Percentiles rank a stretch among this genome's conserved stretches.
Evolutionary conservation across 768 basidiomycete species (phyloP).

Genomic region (Tremella yokohamensis): DNA sequence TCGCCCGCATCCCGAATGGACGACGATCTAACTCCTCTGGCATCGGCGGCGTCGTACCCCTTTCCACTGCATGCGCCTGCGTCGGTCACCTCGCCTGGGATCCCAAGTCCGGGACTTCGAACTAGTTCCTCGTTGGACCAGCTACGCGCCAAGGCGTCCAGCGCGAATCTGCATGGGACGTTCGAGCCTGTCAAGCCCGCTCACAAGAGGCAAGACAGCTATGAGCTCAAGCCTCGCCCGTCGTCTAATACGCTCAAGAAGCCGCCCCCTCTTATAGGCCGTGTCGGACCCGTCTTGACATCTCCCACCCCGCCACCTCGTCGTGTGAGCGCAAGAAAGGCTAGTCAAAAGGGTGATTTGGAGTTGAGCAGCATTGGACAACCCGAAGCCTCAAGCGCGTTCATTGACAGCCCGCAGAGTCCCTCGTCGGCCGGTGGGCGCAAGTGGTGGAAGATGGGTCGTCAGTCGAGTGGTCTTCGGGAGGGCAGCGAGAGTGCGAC

Average conservation of each 20-base stretch:
- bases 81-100: not conserved
- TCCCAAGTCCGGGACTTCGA: slow-evolving; percentile 16
- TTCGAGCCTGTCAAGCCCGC: slow-evolving; percentile 13
- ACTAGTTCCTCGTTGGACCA: slow-evolving; percentile 22
- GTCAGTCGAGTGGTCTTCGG: not conserved
- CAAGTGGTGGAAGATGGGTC: slow-evolving; percentile 1
- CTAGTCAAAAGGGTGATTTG: too few species aligned
- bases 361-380: too few species aligned
- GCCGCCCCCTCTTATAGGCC: not conserved
- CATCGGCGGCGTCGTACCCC: not conserved
- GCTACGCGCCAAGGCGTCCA: slow-evolving; percentile 15
- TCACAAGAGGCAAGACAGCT: slow-evolving; percentile 27
- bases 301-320: too few species aligned
- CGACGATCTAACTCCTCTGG: slow-evolving; percentile 12
- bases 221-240: slow-evolving; percentile 24
- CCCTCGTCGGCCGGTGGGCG: slow-evolving; percentile 1
- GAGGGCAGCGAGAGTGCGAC: not conserved
- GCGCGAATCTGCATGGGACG: slow-evolving; percentile 9
- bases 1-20: slow-evolving; percentile 6
- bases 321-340: too few species aligned
- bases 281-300: too few species aligned
- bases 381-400: too few species aligned
- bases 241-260: not conserved
- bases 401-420: not conserved
- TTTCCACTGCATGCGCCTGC: not conserved